phyloP scores from a whole-genome alignment of 1,284 basidiomycete genomes.

The Pisolithus thermaeus region DNA sequence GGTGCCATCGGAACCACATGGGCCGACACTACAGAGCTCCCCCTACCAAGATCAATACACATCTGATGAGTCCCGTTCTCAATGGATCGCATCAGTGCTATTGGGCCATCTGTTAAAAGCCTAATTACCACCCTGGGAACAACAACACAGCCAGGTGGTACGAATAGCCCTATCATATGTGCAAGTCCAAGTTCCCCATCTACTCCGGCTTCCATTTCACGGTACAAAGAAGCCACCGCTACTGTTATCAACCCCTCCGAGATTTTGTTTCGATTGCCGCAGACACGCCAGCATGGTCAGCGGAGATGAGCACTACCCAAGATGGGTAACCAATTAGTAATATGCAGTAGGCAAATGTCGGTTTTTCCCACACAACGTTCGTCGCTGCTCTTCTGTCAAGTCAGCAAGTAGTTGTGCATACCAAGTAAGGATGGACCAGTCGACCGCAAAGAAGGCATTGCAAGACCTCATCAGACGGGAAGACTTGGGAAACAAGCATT shows the following conservation, averaged over 20 bases:
- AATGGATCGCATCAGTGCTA: background rate
- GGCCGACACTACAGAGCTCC: background rate
- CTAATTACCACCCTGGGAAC: conserved; percentile 1
- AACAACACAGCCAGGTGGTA: background rate
- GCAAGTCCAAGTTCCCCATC: no score
- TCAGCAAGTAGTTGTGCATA: no score
- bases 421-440: conserved; percentile 43
- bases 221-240: background rate
- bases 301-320: no score
- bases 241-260: background rate
- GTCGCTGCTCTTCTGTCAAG: no score
- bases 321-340: no score
- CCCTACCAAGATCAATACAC: background rate
- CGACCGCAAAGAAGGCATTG: conserved; percentile 61
- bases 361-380: conserved; percentile 5
- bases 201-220: background rate
- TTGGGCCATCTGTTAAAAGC: background rate
- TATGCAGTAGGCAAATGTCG: background rate
- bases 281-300: no score
- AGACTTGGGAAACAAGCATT: conserved; percentile 69
- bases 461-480: conserved; percentile 70
- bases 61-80: background rate
- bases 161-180: background rate
- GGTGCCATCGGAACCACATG: background rate
- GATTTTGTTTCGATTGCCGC: background rate